Evolutionary conservation across 2,329 filamentous ascomycete species (phyloP).

Genomic region (Hypoxylon sp.): DNA sequence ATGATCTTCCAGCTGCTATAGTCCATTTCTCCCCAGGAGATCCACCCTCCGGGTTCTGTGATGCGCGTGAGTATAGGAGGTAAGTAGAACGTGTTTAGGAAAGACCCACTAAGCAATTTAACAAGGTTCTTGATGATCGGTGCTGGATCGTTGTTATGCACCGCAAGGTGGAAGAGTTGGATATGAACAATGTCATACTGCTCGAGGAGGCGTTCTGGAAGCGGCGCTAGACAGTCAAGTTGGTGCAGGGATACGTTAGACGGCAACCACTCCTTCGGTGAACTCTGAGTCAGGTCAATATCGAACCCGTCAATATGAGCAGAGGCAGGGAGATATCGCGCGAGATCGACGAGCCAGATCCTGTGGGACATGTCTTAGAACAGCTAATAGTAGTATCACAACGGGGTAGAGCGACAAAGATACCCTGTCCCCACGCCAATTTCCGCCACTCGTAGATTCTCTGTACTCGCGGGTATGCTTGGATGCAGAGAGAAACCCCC

Average conservation of each 20-base stretch:
- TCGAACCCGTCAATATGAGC: constrained; percentile 32
- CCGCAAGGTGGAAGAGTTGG: constrained; percentile 29
- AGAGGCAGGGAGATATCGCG: constrained; percentile 26
- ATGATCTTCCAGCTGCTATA: constrained; percentile 29
- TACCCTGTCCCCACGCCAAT: constrained; percentile 30
- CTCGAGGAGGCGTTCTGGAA: constrained; percentile 20
- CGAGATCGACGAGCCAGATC: constrained; percentile 33
- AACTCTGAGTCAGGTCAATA: constrained; percentile 25
- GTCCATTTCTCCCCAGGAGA: constrained; percentile 30
- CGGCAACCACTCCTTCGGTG: constrained; percentile 28
- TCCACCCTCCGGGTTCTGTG: constrained; percentile 26
- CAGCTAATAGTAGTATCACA: constrained; percentile 1
- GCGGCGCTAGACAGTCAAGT: constrained; percentile 20
- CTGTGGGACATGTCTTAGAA: constrained; percentile 17
- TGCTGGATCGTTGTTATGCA: constrained; percentile 32
- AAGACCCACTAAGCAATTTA: constrained; percentile 18
- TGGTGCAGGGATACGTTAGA: constrained; percentile 22
- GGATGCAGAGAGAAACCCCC: constrained; percentile 26
- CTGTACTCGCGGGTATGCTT: constrained; percentile 11
- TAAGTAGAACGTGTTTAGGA: neutral
- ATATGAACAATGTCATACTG: constrained; percentile 34
- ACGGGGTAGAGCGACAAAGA: neutral
- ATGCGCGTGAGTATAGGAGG: neutral
- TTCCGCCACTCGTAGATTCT: constrained; percentile 26
- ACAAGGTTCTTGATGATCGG: constrained; percentile 27